Evolutionary conservation across 208 protist species (phyloP), one percentile per base, ranked within the genome.

Genomic region (Strigomonas culicis): DNA sequence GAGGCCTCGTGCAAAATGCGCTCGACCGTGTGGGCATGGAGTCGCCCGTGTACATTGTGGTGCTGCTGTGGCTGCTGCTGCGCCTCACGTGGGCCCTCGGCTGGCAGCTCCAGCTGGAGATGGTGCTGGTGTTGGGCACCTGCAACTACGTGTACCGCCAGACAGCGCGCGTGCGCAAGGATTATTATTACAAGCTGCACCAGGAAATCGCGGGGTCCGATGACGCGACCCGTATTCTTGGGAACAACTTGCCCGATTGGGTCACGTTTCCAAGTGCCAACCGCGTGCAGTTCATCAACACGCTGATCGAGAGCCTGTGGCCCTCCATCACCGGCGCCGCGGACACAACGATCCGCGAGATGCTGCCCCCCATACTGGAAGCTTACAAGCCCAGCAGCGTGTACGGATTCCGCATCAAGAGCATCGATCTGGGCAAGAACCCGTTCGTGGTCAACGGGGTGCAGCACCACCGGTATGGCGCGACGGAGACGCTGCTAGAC

Each of bases 251-350:
- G 43, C 85, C 85, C 15, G 79, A 86, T 71, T 92, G 85, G 85
- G 70, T 92, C 4, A 77, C 70, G 27, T 81, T 82, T 44, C 85
- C 85, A n/a, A 88, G 73, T 56, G 68, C 69, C 11, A 84, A 80
- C 68, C 76, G 79, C 36, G 85, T 84, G 31, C 74, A 80, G 70
- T 92, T 78, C 78, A 43, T 92, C 25, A 92, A 92, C 72, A 72
- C 69, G 21, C 73, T 79, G 41, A 68, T 92, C 31, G 59, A 25
- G 19, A 64, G 72, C 47, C 55, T 92, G 61, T 92, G 85, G 85
- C 74, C 74, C 4, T 83, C 68, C 34, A 84, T 92, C 57, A 62
- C 72, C 21, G 63, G 46, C 6, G 80, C 85, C 0, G 82, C 85
- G 21, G 79, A 86, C 50, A 77, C 63, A 31, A 77, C 74, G 15